These are phyloP conservation scores for Erigeron philadelphicus DNA, from an alignment of 140 eudicot genomes.

Conservation along the genomic window DNA sequence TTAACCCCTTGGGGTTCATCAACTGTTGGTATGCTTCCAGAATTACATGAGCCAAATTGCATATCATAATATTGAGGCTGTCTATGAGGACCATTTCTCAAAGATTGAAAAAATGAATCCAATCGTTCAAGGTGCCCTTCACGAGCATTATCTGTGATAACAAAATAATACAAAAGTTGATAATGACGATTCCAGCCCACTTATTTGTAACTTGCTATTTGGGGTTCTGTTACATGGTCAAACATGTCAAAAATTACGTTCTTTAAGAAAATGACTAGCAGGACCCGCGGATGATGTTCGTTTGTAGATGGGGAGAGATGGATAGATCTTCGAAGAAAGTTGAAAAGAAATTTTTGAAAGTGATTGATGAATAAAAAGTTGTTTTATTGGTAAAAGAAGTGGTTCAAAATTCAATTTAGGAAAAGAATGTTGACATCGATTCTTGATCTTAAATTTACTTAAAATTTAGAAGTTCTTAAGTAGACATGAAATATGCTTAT, in stretches of 20 bases:
- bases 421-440: no score
- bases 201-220: not conserved
- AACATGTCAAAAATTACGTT: not conserved
- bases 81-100: constrained; percentile 87
- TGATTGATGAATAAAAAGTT: no score
- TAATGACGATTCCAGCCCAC: not conserved
- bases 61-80: constrained; percentile 61
- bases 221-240: not conserved
- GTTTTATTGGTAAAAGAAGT: no score
- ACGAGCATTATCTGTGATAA: constrained; percentile 51
- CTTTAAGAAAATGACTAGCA: no score
- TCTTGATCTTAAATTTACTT: no score
- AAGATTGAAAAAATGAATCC: constrained; percentile 72
- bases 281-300: no score
- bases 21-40: constrained; percentile 36
- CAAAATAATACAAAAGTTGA: constrained; percentile 1
- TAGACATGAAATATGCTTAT: no score
- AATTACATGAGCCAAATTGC: constrained; percentile 30
- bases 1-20: constrained; percentile 42
- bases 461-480: no score
- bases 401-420: no score
- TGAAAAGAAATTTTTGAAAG: no score
- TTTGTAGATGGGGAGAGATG: no score
- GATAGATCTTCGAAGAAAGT: no score
- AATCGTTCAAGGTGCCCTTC: constrained; percentile 52